phyloP scores from a whole-genome alignment of 2,329 filamentous ascomycete genomes.

The Parasarocladium wereldwijsianum region DNA sequence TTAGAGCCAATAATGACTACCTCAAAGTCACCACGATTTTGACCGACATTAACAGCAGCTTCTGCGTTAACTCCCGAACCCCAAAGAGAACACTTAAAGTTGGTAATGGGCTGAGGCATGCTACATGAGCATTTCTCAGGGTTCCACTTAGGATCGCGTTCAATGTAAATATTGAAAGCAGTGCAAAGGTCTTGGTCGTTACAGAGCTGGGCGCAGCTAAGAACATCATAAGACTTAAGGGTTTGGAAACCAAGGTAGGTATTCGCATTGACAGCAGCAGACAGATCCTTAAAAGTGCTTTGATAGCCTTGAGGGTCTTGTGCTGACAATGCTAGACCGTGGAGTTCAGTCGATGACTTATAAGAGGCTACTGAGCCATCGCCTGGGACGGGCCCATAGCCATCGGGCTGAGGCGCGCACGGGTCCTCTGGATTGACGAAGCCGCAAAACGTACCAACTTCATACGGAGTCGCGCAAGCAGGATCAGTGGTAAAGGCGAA shows the following conservation, averaged over 20 bases:
- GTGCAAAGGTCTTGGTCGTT: slow-evolving; percentile 4
- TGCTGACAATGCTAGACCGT: slow-evolving; percentile 1
- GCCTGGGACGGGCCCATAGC: neutral
- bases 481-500: slow-evolving; percentile 2
- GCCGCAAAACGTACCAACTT: slow-evolving; percentile 2
- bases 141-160: slow-evolving; percentile 3
- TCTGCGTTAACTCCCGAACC: slow-evolving; percentile 12
- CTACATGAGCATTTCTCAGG: slow-evolving; percentile 3
- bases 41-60: slow-evolving; percentile 7
- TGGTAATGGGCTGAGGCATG: slow-evolving; percentile 3
- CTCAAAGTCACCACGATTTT: slow-evolving; percentile 6
- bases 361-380: slow-evolving; percentile 1
- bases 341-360: neutral
- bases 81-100: slow-evolving; percentile 16
- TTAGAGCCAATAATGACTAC: slow-evolving; percentile 8
- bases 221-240: slow-evolving; percentile 4
- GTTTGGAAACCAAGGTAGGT: slow-evolving; percentile 4
- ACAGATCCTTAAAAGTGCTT: slow-evolving; percentile 5
- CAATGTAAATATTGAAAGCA: slow-evolving; percentile 3
- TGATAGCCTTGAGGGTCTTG: slow-evolving; percentile 2
- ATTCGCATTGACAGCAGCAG: slow-evolving; percentile 3
- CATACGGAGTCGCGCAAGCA: slow-evolving; percentile 1
- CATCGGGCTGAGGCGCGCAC: slow-evolving; percentile 2
- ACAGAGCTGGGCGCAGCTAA: slow-evolving; percentile 4
- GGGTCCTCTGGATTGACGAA: slow-evolving; percentile 4